Conservation (phyloP, 805 yeast species). For the Wickerhamomyces alni region DNA sequence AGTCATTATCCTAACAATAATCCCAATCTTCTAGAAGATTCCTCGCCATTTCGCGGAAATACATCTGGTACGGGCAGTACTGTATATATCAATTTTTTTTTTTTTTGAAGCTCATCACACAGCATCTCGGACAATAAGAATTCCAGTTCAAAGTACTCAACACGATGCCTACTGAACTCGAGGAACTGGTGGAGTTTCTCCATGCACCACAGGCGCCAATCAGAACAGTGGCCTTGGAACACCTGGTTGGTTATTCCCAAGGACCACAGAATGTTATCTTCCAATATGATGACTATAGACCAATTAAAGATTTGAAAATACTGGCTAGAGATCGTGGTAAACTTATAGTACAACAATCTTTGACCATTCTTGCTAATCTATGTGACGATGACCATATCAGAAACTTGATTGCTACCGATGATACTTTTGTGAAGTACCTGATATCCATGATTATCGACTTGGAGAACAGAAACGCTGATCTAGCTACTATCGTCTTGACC, state of each 20-base stretch:
- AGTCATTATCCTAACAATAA: too few species aligned
- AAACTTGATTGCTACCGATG: slow-evolving; percentile 59
- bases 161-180: slow-evolving; percentile 49
- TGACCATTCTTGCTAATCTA: slow-evolving; percentile 77
- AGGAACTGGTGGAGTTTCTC: slow-evolving; percentile 69
- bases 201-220: slow-evolving; percentile 79
- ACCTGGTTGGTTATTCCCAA: slow-evolving; percentile 73
- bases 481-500: slow-evolving; percentile 76
- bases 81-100: too few species aligned
- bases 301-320: slow-evolving; percentile 65
- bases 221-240: slow-evolving; percentile 77
- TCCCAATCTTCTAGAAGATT: background rate
- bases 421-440: slow-evolving; percentile 43
- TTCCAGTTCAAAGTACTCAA: too few species aligned
- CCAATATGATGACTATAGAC: slow-evolving; percentile 59
- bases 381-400: slow-evolving; percentile 68
- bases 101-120: background rate
- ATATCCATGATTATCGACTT: slow-evolving; percentile 45
- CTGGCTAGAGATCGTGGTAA: slow-evolving; percentile 49
- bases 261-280: slow-evolving; percentile 65
- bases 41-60: background rate
- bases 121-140: too few species aligned
- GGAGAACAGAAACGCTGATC: slow-evolving; percentile 65
- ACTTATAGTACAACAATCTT: slow-evolving; percentile 55
- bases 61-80: slow-evolving; percentile 5